phyloP scores from a whole-genome alignment of 2,329 filamentous ascomycete genomes.

The Sphaceloma murrayae region DNA sequence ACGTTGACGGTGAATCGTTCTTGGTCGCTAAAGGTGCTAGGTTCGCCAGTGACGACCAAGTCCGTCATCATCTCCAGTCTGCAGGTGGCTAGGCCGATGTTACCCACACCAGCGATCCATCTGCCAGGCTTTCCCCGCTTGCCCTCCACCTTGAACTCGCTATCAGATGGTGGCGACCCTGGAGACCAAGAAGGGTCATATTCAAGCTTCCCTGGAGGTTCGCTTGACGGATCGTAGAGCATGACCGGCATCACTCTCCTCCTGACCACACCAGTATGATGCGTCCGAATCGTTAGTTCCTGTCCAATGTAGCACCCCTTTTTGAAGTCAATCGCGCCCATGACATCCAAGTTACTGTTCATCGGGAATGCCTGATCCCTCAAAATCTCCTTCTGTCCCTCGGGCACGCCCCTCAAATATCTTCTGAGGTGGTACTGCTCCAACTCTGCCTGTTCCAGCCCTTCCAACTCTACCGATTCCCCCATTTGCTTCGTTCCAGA shows the following conservation, averaged over 20 bases:
- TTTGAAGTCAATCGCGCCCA: constrained; percentile 77
- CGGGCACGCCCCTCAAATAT: constrained; percentile 70
- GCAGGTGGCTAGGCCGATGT: constrained; percentile 78
- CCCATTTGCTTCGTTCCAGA: constrained; percentile 22
- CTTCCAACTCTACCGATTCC: constrained; percentile 27
- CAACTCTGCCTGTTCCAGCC: constrained; percentile 33
- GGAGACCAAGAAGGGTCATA: constrained; percentile 37
- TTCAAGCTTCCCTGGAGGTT: constrained; percentile 34
- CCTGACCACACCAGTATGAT: constrained; percentile 85
- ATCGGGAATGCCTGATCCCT: constrained; percentile 66
- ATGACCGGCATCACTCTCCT: constrained; percentile 79
- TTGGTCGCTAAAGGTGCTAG: constrained; percentile 48
- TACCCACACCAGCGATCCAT: constrained; percentile 69
- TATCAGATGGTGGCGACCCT: constrained; percentile 21
- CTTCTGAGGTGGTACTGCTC: constrained; percentile 62
- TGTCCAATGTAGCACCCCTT: constrained; percentile 98
- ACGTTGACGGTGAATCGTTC: constrained; percentile 40
- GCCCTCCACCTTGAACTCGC: constrained; percentile 45
- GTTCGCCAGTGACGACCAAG: constrained; percentile 58
- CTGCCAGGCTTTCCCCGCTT: constrained; percentile 60
- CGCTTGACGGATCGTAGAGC: constrained; percentile 49
- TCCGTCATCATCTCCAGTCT: constrained; percentile 87
- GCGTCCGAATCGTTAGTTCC: constrained; percentile 89
- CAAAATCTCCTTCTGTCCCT: constrained; percentile 72
- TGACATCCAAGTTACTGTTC: constrained; percentile 81